Conservation (phyloP, 2,329 filamentous ascomycete species). For the Paraphoma chrysanthemicola region DNA sequence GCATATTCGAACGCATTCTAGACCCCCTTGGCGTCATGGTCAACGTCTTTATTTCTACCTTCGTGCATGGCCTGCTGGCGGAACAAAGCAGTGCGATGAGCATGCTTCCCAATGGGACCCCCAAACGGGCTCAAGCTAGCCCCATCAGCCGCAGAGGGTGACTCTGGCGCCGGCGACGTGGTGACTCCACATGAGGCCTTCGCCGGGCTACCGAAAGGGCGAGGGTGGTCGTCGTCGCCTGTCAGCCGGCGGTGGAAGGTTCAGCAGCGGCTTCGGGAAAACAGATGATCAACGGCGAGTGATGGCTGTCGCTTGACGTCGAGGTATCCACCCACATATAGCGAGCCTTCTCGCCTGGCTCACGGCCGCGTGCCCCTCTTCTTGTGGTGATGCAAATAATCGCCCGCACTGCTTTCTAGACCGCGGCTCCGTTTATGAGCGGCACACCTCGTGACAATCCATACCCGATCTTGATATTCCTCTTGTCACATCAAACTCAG, state of each 20-base stretch:
- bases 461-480: conserved; percentile 20
- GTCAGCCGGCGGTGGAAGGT: conserved; percentile 18
- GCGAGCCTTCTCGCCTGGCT: conserved; percentile 23
- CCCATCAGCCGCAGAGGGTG: conserved; percentile 27
- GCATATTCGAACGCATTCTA: conserved; percentile 41
- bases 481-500: conserved; percentile 21
- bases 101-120: neutral
- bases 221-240: conserved; percentile 12
- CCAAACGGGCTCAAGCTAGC: conserved; percentile 9
- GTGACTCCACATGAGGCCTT: conserved; percentile 21
- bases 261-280: conserved; percentile 7
- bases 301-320: conserved; percentile 40
- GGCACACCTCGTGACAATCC: conserved; percentile 37
- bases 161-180: conserved; percentile 18
- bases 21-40: conserved; percentile 37
- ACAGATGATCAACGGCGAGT: conserved; percentile 27
- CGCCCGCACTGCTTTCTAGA: conserved; percentile 17
- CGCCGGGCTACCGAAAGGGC: conserved; percentile 9
- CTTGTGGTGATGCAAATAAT: conserved; percentile 9
- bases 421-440: conserved; percentile 25
- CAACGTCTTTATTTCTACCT: conserved; percentile 19
- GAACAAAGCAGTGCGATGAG: conserved; percentile 24
- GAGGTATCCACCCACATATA: conserved; percentile 33
- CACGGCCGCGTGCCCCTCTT: conserved; percentile 13
- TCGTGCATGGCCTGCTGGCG: conserved; percentile 11